Base-by-base conservation (phyloP, 345 rosid species). In the Arabidopsis suecica region DNA sequence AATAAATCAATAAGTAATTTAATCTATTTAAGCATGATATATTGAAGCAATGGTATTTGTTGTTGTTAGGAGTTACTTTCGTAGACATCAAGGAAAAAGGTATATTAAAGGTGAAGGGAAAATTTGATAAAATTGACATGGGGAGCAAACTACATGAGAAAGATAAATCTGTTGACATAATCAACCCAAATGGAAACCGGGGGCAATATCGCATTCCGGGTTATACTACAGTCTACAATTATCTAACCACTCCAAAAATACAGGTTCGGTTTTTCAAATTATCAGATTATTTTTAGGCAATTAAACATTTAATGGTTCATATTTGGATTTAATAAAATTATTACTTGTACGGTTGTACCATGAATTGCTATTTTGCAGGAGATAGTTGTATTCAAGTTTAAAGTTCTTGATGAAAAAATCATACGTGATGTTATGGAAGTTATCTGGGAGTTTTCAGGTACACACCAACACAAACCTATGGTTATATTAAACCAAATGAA, bases 361-460 rank as follows among this genome's bases (percentile, higher is more conserved):
- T n/a, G 22, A 33, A 14, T 5, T 57, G 12, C 12, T 14, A 32
- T 1, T 32, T 57, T 33, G 37, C 71, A 73, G 77, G 9, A 32
- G 36, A 20, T 20, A 49, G 28, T 49, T 49, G 2, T 20, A 49
- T 73, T 62, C 71, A 34, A 63, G 71, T 73, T 73, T n/a, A 6
- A 5, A 6, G 18, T 20, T 55, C 37, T 55, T 64, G 56, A 54
- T 55, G 38, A 20, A 8, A 9, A 0, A 0, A 20, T 20, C 12
- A 49, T 20, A 44, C 9, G 13, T 36, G 4, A 13, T 44, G 64
- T 48, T 33, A 42, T 13, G 71, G 7, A 30, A 42, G 9, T 34
- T 22, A 14, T 30, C 4, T 6, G 20, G 18, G 71, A 55, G 40
- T 54, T 33, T 55, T n/a, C 65, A 55, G 78, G 71, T 73, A 55